Evolutionary conservation across 176 grass and related monocot genomes (phyloP).

Genomic region (Zizania latifolia): DNA sequence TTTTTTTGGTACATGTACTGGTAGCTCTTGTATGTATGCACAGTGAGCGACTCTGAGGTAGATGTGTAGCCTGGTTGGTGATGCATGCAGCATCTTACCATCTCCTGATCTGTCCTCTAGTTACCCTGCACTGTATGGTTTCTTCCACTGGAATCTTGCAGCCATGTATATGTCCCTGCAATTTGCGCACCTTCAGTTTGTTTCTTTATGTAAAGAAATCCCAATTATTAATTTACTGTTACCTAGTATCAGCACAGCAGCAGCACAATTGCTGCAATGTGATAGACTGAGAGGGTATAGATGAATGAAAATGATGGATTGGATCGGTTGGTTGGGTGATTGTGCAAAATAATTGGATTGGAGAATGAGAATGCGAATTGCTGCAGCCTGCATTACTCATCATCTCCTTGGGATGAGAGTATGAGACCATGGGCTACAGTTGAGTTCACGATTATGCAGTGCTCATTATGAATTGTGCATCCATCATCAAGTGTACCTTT

Average conservation of each 20-base stretch:
- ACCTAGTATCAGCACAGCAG: not conserved
- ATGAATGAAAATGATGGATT: slow-evolving; percentile 26
- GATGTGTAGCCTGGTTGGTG: slow-evolving; percentile 36
- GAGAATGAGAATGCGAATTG: slow-evolving; percentile 5
- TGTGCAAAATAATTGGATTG: slow-evolving; percentile 5
- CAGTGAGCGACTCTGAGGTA: slow-evolving; percentile 1
- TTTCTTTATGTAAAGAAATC: not conserved
- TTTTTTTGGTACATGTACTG: slow-evolving; percentile 34
- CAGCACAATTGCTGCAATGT: not conserved
- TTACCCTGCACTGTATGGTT: slow-evolving; percentile 35
- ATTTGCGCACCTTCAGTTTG: no score
- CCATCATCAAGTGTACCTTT: slow-evolving; percentile 32
- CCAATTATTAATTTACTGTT: not conserved
- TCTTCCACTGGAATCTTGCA: slow-evolving; percentile 42
- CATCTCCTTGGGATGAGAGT: slow-evolving; percentile 10
- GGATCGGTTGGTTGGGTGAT: slow-evolving; percentile 38
- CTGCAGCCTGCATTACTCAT: not conserved
- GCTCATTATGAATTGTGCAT: slow-evolving; percentile 12
- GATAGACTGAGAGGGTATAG: not conserved
- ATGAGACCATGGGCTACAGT: slow-evolving; percentile 27
- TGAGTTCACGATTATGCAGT: slow-evolving; percentile 35
- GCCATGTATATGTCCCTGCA: no score
- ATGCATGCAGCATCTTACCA: slow-evolving; percentile 22
- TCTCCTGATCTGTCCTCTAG: slow-evolving; percentile 41
- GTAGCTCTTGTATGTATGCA: no score